Evolutionary conservation across 2,329 filamentous ascomycete genomes (phyloP).

Genomic region (Aspergillus calidoustus): DNA sequence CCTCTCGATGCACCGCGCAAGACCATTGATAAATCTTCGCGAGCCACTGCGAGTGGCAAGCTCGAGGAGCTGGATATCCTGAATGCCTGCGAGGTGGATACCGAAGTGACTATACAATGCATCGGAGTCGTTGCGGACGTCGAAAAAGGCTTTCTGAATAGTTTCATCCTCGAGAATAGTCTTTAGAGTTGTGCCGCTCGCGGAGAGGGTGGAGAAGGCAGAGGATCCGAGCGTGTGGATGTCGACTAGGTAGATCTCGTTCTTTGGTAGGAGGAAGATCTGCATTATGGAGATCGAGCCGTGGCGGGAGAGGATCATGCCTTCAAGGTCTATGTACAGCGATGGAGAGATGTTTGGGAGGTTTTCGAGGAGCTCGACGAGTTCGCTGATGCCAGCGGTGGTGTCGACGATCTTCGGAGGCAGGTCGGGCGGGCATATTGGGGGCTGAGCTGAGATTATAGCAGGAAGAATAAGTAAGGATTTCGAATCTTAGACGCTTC

Average conservation of each 20-base stretch:
- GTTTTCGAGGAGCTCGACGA: not conserved
- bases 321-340: slow-evolving; percentile 1
- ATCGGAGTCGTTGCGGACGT: slow-evolving; percentile 63
- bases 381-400: not conserved
- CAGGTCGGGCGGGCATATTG: not conserved
- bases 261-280: not conserved
- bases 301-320: slow-evolving; percentile 1
- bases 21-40: slow-evolving; percentile 36
- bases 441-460: not conserved
- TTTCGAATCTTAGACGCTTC: not conserved
- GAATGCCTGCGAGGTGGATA: slow-evolving; percentile 50
- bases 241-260: slow-evolving; percentile 1
- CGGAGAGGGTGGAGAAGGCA: not conserved
- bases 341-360: not conserved
- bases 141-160: slow-evolving; percentile 60
- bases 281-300: slow-evolving; percentile 8
- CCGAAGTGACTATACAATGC: slow-evolving; percentile 55
- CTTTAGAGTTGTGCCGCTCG: not conserved
- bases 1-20: slow-evolving; percentile 46
- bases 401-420: slow-evolving; percentile 1
- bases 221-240: not conserved
- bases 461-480: too few species aligned
- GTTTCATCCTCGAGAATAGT: not conserved
- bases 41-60: slow-evolving; percentile 39
- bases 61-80: slow-evolving; percentile 64